These are phyloP conservation scores for Tuber calosporum DNA, from an alignment of 495 filamentous ascomycete genomes.

Conservation along the genomic window DNA sequence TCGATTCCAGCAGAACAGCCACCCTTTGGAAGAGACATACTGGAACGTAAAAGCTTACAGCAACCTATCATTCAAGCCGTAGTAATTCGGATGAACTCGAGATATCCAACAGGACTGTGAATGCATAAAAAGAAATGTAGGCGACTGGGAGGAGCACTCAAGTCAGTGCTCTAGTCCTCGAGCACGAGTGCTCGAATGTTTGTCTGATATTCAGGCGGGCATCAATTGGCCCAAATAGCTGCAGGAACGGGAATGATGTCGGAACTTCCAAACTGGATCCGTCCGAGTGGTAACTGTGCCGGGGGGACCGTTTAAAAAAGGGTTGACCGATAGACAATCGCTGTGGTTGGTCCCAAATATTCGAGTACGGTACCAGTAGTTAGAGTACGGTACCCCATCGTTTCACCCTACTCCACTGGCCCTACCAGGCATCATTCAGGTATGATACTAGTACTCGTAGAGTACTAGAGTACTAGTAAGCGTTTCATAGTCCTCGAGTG, in stretches of 20 bases:
- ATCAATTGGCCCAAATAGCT: neutral
- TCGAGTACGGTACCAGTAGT: no score
- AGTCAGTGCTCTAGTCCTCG: no score
- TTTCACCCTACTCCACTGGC: neutral
- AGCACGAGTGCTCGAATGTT: neutral
- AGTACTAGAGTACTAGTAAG: no score
- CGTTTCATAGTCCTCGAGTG: no score
- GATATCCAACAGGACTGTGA: neutral
- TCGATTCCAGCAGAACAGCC: neutral
- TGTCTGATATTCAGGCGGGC: neutral
- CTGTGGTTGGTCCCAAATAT: neutral
- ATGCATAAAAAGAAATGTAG: neutral
- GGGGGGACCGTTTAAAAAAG: neutral
- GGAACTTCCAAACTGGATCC: neutral
- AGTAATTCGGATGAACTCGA: neutral
- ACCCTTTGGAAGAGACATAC: neutral
- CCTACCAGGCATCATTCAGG: no score
- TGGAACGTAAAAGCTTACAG: neutral
- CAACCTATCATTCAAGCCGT: neutral
- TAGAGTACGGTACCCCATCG: neutral
- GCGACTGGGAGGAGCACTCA: neutral
- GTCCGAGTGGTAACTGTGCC: neutral
- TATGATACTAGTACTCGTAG: no score
- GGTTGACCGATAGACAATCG: neutral
- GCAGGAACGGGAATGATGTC: conserved; percentile 1